These are phyloP conservation scores for Phellopilus nigrolimitatus DNA, from an alignment of 1,284 basidiomycete species.

Conservation along the genomic window DNA sequence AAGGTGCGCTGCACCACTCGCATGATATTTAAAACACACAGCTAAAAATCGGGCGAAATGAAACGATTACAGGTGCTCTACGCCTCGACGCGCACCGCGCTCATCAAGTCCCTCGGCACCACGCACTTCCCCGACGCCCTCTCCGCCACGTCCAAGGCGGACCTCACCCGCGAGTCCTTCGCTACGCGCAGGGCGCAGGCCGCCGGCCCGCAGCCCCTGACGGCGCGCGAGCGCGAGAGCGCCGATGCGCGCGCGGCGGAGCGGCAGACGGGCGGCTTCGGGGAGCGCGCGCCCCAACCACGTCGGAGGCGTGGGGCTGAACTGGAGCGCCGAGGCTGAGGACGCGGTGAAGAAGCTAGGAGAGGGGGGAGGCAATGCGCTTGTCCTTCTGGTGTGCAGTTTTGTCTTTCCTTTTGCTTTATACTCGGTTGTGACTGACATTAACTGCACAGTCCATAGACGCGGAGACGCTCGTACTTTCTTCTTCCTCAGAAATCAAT, in stretches of 20 bases:
- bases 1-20: slow-evolving; percentile 48
- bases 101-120: slow-evolving; percentile 75
- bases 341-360: slow-evolving; percentile 58
- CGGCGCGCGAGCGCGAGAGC: slow-evolving; percentile 75
- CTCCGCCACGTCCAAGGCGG: slow-evolving; percentile 75
- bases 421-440: slow-evolving; percentile 1
- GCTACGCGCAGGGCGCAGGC: slow-evolving; percentile 69
- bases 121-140: slow-evolving; percentile 72
- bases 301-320: slow-evolving; percentile 53
- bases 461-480: slow-evolving; percentile 50
- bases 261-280: slow-evolving; percentile 42
- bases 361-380: slow-evolving; percentile 41
- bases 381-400: slow-evolving; percentile 62
- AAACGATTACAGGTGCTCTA: slow-evolving; percentile 75
- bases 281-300: slow-evolving; percentile 55
- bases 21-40: not conserved
- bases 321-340: slow-evolving; percentile 60
- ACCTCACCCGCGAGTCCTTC: slow-evolving; percentile 65
- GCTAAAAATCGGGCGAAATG: not conserved
- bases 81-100: slow-evolving; percentile 73
- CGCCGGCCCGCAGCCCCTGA: slow-evolving; percentile 75
- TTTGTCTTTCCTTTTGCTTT: slow-evolving; percentile 1
- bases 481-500: slow-evolving; percentile 34
- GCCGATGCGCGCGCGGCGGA: slow-evolving; percentile 73
- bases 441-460: slow-evolving; percentile 54